These are phyloP conservation scores for Diplodia intermedia DNA, from an alignment of 2,329 filamentous ascomycete genomes.

Conservation along the genomic window DNA sequence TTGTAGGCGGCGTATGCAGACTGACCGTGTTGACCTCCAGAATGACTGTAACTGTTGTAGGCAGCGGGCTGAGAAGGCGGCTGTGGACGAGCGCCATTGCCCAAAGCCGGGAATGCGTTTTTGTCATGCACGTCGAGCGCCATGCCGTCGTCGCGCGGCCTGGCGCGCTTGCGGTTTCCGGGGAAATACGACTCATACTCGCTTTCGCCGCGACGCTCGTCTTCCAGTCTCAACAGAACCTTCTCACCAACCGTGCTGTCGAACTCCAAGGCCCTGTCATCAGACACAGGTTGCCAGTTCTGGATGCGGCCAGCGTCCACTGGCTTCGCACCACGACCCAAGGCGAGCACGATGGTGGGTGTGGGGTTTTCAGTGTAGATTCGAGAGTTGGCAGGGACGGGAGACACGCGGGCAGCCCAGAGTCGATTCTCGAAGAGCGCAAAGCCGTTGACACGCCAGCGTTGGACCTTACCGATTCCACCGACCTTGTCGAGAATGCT, in stretches of 20 bases:
- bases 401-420: slow-evolving; percentile 83
- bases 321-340: slow-evolving; percentile 76
- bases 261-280: slow-evolving; percentile 75
- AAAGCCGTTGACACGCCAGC: slow-evolving; percentile 81
- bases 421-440: slow-evolving; percentile 79
- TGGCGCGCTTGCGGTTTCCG: slow-evolving; percentile 35
- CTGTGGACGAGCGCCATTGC: slow-evolving; percentile 45
- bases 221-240: slow-evolving; percentile 63
- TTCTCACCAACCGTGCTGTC: slow-evolving; percentile 89
- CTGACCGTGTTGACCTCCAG: neutral
- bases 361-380: slow-evolving; percentile 80
- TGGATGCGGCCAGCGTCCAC: slow-evolving; percentile 82
- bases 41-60: slow-evolving; percentile 2
- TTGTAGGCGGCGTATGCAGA: neutral
- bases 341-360: slow-evolving; percentile 82
- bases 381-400: slow-evolving; percentile 67
- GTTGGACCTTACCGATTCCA: slow-evolving; percentile 81
- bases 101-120: slow-evolving; percentile 35
- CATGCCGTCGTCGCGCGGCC: slow-evolving; percentile 9
- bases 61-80: slow-evolving; percentile 9
- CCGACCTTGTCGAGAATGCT: slow-evolving; percentile 82
- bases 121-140: slow-evolving; percentile 25
- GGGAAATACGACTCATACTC: slow-evolving; percentile 42
- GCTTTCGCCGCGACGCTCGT: slow-evolving; percentile 37
- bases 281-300: slow-evolving; percentile 78